These are phyloP conservation scores for Castanea sativa DNA, from an alignment of 306 rosid genomes.

Conservation along the genomic window DNA sequence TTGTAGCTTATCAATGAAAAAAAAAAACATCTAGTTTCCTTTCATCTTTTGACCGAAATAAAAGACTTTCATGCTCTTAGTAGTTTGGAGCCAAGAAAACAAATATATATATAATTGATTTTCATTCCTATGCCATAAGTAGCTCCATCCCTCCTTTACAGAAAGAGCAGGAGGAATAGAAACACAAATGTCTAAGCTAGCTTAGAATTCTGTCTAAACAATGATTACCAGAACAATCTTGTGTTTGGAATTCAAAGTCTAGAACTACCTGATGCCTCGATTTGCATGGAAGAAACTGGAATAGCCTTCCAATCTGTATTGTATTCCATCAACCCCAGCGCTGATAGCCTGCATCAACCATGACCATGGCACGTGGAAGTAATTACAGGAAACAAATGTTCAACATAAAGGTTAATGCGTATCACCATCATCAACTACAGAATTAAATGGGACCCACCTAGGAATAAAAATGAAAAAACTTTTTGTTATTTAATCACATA, in stretches of 20 bases:
- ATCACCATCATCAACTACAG: background rate
- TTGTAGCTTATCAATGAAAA: no score
- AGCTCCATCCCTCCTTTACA: background rate
- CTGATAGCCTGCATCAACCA: slow-evolving; percentile 58
- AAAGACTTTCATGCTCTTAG: background rate
- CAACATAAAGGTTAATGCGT: background rate
- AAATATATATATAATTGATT: background rate
- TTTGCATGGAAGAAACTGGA: slow-evolving; percentile 95
- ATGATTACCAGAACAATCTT: background rate
- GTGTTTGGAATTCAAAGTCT: slow-evolving; percentile 5
- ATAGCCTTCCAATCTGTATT: slow-evolving; percentile 97
- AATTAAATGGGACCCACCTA: background rate
- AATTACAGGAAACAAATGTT: background rate
- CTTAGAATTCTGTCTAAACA: background rate
- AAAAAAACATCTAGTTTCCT: background rate
- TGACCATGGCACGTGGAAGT: background rate
- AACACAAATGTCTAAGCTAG: background rate
- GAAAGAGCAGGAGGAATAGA: background rate
- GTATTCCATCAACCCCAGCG: slow-evolving; percentile 84
- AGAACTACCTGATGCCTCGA: slow-evolving; percentile 76
- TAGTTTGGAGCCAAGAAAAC: slow-evolving; percentile 7
- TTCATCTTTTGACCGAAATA: background rate
- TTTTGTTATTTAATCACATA: background rate
- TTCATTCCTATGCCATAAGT: background rate
- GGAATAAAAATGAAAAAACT: background rate